Percentiles rank a stretch among this genome's conserved stretches.
Conservation (phyloP, 1,139 yeast species). For the Candida tropicalis region DNA sequence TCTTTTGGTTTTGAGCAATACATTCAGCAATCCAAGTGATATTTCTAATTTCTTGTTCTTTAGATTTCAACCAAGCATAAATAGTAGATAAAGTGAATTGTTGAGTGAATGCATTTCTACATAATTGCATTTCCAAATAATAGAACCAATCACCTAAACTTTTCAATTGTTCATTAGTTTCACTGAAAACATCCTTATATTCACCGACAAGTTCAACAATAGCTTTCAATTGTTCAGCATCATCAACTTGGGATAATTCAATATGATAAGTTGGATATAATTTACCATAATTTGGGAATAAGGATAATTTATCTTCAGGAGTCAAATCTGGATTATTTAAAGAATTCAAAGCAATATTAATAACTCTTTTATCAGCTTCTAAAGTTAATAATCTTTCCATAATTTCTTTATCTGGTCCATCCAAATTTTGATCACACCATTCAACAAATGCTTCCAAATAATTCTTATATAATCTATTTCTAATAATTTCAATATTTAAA, state of each 20-base stretch:
- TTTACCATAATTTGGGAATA: conserved; percentile 81
- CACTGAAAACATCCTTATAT: conserved; percentile 70
- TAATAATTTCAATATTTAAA: conserved; percentile 89
- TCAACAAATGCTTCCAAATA: conserved; percentile 84
- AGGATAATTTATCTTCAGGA: conserved; percentile 64
- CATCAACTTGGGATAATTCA: conserved; percentile 76
- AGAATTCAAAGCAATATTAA: conserved; percentile 89
- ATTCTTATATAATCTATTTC: conserved; percentile 90
- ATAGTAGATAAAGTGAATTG: conserved; percentile 89
- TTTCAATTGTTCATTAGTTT: conserved; percentile 46
- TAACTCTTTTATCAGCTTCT: conserved; percentile 94
- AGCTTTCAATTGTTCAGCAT: conserved; percentile 77
- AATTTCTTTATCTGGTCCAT: conserved; percentile 77
- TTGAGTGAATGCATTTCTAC: conserved; percentile 93
- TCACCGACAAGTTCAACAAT: conserved; percentile 76
- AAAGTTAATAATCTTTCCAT: conserved; percentile 78
- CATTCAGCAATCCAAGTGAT: conserved; percentile 99
- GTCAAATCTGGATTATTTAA: conserved; percentile 75
- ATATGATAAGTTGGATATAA: conserved; percentile 76
- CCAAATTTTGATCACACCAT: conserved; percentile 62
- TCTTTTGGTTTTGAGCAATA: conserved; percentile 85
- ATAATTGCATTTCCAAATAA: conserved; percentile 86
- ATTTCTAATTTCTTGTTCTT: conserved; percentile 95
- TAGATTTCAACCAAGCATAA: conserved; percentile 96
- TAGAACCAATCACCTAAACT: conserved; percentile 93